A percentile compares a stretch with the other conserved stretches of the same genome.
These are phyloP conservation scores for Pichia sp. DNA, from an alignment of 1,139 yeast genomes.

Conservation along the genomic window DNA sequence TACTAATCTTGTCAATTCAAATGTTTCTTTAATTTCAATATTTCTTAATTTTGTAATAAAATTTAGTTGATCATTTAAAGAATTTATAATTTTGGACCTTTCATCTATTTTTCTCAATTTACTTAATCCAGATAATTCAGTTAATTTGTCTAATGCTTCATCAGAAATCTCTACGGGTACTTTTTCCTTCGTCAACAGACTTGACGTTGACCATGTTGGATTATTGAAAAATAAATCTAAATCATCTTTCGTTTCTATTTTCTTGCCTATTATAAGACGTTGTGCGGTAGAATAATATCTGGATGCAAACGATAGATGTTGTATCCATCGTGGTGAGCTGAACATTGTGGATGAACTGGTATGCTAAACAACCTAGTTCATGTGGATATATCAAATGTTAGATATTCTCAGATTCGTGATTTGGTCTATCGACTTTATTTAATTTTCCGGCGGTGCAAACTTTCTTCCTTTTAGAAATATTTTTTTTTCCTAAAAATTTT, in stretches of 20 bases:
- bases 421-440: background rate
- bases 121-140: conserved; percentile 27
- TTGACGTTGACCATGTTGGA: conserved; percentile 20
- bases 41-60: conserved; percentile 24
- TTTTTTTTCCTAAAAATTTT: background rate
- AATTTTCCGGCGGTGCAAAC: background rate
- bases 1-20: conserved; percentile 15
- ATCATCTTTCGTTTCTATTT: conserved; percentile 6
- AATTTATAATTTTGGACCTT: conserved; percentile 10
- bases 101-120: conserved; percentile 13
- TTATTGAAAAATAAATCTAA: conserved; percentile 10
- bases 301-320: background rate
- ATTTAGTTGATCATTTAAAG: conserved; percentile 24
- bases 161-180: conserved; percentile 10
- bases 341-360: background rate
- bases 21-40: conserved; percentile 5
- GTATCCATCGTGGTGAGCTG: background rate
- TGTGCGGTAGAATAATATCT: background rate
- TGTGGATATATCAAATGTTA: background rate
- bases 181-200: conserved; percentile 8
- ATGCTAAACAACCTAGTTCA: background rate
- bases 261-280: conserved; percentile 8
- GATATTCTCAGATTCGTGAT: background rate
- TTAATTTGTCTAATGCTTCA: conserved; percentile 16
- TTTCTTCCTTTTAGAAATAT: background rate